A percentile compares a stretch with the other conserved stretches of the same genome.
These are phyloP conservation scores for Globisporangium parvum DNA, from an alignment of 352 stramenopile genomes.

Conservation along the genomic window DNA sequence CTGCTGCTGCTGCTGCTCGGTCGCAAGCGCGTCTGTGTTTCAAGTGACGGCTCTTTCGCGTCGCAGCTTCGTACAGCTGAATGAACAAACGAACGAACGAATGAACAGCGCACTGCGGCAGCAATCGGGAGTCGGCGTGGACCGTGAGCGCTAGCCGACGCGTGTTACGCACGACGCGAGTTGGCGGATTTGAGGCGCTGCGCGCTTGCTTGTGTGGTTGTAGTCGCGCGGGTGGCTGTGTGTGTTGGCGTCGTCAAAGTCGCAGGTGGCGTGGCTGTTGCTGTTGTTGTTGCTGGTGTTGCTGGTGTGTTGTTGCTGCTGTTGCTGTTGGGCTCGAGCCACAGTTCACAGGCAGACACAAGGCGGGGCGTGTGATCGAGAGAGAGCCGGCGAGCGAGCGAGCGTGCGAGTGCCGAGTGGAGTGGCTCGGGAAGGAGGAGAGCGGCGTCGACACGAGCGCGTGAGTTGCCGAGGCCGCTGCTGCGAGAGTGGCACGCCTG, in stretches of 20 bases:
- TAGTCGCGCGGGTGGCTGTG: not conserved
- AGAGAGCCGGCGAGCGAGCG: not conserved
- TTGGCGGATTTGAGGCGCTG: not conserved
- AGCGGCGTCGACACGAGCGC: not conserved
- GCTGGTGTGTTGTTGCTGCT: conserved; percentile 2
- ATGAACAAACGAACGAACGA: not conserved
- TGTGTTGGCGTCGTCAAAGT: too few relatives aligned
- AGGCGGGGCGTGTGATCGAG: not conserved
- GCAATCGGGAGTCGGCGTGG: too few relatives aligned
- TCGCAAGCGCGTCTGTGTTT: too few relatives aligned
- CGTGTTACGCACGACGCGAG: not conserved
- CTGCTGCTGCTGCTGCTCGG: too few relatives aligned
- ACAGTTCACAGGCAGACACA: not conserved
- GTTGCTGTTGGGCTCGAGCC: too few relatives aligned
- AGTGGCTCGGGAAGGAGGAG: not conserved
- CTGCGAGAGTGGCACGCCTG: not conserved
- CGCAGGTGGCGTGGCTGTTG: not conserved
- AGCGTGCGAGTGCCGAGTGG: not conserved
- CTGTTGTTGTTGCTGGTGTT: conserved; percentile 1
- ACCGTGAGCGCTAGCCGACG: not conserved
- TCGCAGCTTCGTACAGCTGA: not conserved
- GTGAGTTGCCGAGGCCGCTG: too few relatives aligned
- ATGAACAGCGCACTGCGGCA: not conserved
- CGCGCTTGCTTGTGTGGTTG: not conserved
- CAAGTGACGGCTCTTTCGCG: too few relatives aligned